Conservation (phyloP, 148 eudicot genomes). For the Fagopyrum tataricum region DNA sequence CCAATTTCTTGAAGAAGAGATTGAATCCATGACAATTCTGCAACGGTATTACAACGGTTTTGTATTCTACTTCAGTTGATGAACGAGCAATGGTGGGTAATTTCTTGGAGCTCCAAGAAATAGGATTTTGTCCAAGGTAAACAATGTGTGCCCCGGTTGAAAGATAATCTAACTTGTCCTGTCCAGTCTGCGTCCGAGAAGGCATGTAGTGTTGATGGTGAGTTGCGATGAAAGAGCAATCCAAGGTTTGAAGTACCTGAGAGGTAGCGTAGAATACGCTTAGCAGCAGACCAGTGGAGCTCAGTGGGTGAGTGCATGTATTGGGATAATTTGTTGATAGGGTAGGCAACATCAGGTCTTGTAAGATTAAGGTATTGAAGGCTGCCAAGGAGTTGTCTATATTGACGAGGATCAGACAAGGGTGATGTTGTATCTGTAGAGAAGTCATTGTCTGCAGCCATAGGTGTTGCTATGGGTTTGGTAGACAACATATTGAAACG, state of each 20-base stretch:
- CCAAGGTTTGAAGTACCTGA: neutral
- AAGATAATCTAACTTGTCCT: no score
- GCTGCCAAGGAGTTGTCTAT: neutral
- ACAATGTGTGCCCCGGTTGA: no score
- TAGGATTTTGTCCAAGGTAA: no score
- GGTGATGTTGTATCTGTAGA: accelerated
- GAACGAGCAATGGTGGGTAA: no score
- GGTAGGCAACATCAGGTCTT: neutral
- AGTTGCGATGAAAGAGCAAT: neutral
- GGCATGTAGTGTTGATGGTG: neutral
- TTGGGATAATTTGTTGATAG: neutral
- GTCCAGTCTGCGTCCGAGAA: no score
- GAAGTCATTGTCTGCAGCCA: neutral
- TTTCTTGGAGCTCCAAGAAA: no score
- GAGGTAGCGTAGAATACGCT: neutral
- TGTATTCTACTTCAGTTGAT: no score
- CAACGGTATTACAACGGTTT: no score
- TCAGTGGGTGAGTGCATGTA: neutral
- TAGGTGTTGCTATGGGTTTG: neutral
- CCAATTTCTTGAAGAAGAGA: no score
- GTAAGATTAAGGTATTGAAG: neutral
- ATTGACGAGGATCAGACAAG: neutral
- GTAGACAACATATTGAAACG: neutral
- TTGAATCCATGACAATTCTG: no score
- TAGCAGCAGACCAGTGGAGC: neutral